Base-by-base conservation (phyloP, 768 basidiomycete genomes). In the Leccinum uliginosum region DNA sequence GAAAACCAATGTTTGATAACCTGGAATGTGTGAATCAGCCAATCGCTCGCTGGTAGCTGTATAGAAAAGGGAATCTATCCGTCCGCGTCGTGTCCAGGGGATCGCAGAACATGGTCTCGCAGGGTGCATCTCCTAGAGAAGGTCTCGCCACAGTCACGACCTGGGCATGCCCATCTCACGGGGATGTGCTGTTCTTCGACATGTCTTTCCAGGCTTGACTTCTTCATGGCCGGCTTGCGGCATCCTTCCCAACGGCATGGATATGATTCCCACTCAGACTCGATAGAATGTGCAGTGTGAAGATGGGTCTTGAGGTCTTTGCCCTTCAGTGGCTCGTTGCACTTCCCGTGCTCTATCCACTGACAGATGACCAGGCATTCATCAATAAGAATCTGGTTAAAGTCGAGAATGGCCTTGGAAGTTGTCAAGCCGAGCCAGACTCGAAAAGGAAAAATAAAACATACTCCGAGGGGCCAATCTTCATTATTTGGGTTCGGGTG, bases 201-300 rank as follows among this genome's bases (percentile, higher is more conserved):
- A 15, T 66, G 65, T 0, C 65, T 40, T 10, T 57, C 55, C 4
- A 66, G 57, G 27, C 53, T 57, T 0, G 58, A 6, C 29, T 3
- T 58, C 44, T 3, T 47, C 65, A 67, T 62, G 1, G 46, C 38
- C 2, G 0, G 0, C 10, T 1, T 38, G 9, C 1, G 0, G 50
- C 65, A 67, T 14, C 0, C 50, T 1, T 29, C 0, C 66, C 65
- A 66, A 4, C 3, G 43, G 29, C 65, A 66, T 2, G 1, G 10
- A 17, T 66, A 62, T 2, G 0, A 0, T 5, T 40, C 34, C 19
- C 10, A 6, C n/a, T 59, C 58, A 0, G 51, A 49, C 1, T 9
- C 46, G 15, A 66, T 2, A 1, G 50, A 58, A 12, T 66, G 65
- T 0, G 0, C 9, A 1, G 26, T 1, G 2, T 46, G 15, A 12